A percentile compares a stretch with the other conserved stretches of the same genome.
Conservation (phyloP, 2,329 filamentous ascomycete genomes). For the Apiospora hydei region DNA sequence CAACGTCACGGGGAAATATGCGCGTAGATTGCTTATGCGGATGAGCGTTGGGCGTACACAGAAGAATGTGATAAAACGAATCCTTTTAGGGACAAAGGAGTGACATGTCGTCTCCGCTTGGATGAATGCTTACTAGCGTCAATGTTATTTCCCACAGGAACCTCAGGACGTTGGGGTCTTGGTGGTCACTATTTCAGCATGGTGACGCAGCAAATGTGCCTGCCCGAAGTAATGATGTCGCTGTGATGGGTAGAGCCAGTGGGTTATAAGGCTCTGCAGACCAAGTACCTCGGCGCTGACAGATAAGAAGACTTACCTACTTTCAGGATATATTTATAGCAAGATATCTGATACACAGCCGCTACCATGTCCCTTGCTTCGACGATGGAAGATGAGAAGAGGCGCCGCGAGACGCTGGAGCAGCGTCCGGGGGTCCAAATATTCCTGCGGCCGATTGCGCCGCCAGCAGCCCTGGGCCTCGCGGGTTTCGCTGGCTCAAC, state of each 20-base stretch:
- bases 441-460: slow-evolving; percentile 39
- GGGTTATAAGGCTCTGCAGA: not conserved
- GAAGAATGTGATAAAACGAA: not conserved
- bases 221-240: not conserved
- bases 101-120: not conserved
- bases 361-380: slow-evolving; percentile 19
- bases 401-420: slow-evolving; percentile 2
- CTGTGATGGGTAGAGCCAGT: not conserved
- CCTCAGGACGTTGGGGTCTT: not conserved
- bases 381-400: slow-evolving; percentile 22
- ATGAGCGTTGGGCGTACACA: not conserved
- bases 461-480: slow-evolving; percentile 38
- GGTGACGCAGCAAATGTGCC: not conserved
- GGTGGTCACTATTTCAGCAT: slow-evolving; percentile 8
- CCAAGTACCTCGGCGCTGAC: not conserved
- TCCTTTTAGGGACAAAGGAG: not conserved
- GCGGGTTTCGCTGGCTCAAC: slow-evolving; percentile 40
- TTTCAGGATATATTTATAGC: not conserved
- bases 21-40: not conserved
- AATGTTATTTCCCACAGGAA: not conserved
- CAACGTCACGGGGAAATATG: not conserved
- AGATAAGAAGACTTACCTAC: not conserved
- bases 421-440: slow-evolving; percentile 34
- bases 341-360: not conserved
- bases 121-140: slow-evolving; percentile 1